Base-by-base conservation (phyloP, 1,284 basidiomycete species). In the Tilletia indica region DNA sequence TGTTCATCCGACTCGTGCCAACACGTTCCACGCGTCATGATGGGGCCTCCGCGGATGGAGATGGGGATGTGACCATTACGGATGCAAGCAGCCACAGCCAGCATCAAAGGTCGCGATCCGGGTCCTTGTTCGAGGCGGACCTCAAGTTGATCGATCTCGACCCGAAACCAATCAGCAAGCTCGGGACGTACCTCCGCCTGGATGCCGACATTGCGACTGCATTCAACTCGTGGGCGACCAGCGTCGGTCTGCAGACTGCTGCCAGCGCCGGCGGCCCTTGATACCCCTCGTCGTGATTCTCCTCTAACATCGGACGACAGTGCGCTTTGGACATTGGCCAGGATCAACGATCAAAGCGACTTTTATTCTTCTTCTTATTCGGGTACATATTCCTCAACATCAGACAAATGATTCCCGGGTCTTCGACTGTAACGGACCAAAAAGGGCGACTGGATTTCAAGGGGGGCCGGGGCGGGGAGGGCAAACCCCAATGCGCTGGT, bases 111-210 rank as follows among this genome's bases (percentile, higher is more conserved):
- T 14, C 42, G 14, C 58, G 25, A 14, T 42, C 36, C 4, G 36
- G 34, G 39, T 38, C 36, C 31, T 4, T 34, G 34, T 64, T 64
- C 21, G 61, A 64, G 61, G 34, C 61, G 31, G 61, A 64, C 19
- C 36, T 64, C 12, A 38, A 42, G 66, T 21, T 76, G 9, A 74
- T 97, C 77, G 94, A 97, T 84, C 86, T 96, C 63, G 95, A 96
- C 85, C 86, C 90, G 68, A 97, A 98, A 85, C 87, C 89, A 61
- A 86, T 92, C 78, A 83, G 86, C 42, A 88, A 90, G 79, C 81
- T 97, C 67, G 82, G 80, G 58, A 88, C 88, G 76, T 97, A 93
- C 92, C 88, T 88, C 73, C 85, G 88, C 75, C 85, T 94, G 72
- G 94, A 97, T 85, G 83, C 11, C 21, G 73, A 75, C 31, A 71